Base-by-base conservation (phyloP, 495 filamentous ascomycete species). In the Pseudomonodictys pantanalensis region DNA sequence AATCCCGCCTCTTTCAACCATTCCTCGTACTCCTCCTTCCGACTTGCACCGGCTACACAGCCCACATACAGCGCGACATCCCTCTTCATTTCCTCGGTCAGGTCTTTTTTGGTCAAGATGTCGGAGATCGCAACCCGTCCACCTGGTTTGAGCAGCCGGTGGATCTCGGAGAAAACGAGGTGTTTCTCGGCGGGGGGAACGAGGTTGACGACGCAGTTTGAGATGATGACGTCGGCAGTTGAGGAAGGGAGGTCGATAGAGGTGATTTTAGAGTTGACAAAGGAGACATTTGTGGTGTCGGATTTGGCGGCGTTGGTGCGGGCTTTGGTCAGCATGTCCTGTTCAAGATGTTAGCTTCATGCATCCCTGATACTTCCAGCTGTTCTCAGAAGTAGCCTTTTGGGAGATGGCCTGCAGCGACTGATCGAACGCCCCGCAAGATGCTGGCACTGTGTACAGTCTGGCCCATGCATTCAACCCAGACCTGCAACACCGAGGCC, bases 151-250 rank as follows among this genome's bases (percentile, higher is more conserved):
- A 88, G 70, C 8, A 90, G 58, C 7, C 86, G 79, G 66, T 74
- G 73, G 63, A 87, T 85, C 73, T 89, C 83, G 8, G 68, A 24
- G 68, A 87, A 87, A 2, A 78, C 82, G 17, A 73, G 43, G 2
- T 61, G 76, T 70, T 86, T 88, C 22, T 87, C 81, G 0, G 47
- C 52, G 17, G 70, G 67, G 0, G 83, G 82, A 0, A 89, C 81
- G 0, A 88, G 80, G 68, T 87, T 89, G 56, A 88, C 73, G 44
- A 86, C 83, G 65, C 83, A 85, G 67, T 85, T 86, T 62, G 77
- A 79, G 56, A 85, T 85, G 53, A 88, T 77, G 65, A 80, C 83
- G 66, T 87, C 76, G 22, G 77, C 81, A 24, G 17, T 42, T 12
- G 52, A 76, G 12, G 41, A 64, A 7, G 64, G 45, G 15, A 75